Base-by-base conservation (phyloP, 1,284 basidiomycete genomes). In the Butyriboletus regius region DNA sequence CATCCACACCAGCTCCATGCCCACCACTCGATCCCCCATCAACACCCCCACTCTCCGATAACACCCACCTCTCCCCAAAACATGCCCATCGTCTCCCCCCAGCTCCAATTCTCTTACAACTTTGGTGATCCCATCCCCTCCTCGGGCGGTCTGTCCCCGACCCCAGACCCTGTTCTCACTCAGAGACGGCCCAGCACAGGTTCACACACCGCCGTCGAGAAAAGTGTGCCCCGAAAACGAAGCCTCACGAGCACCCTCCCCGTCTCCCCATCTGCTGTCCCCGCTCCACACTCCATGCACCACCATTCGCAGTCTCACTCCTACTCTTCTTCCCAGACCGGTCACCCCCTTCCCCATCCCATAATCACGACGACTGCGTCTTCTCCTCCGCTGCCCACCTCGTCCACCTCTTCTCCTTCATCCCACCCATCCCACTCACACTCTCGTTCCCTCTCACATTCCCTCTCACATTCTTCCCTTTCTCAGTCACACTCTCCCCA, bases 171-270 rank as follows among this genome's bases (percentile, higher is more conserved):
- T 1, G 14, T 37, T 7, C 52, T 54, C 34, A 5, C 42, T 2
- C 66, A 61, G 43, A 53, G 54, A 33, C 52, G 66, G 1, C 62
- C 65, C 33, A 63, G 58, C 28, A 59, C 63, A 6, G 49, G 54
- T 2, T 55, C 59, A 0, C 56, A 54, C 24, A 35, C 66, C 56
- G 63, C 41, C 1, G 56, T 63, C 26, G 72, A 75, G 56, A 77
- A 77, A 57, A 74, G 69, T 48, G 71, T 79, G 14, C 75, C 79
- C 2, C 71, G 80, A 39, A 84, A 84, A 66, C 72, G 82, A 50
- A 79, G 77, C 60, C 79, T 83, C 60, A 78, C 79, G 3, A 74
- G 72, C 54, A 67, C 73, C 8, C 68, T 69, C 20, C 56, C 62
- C 36, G 32, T 46, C 13, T 54, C 62, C n/a, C 31, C 63, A 14